Conservation (phyloP, 163 green algal species). For the Scenedesmus sp. region DNA sequence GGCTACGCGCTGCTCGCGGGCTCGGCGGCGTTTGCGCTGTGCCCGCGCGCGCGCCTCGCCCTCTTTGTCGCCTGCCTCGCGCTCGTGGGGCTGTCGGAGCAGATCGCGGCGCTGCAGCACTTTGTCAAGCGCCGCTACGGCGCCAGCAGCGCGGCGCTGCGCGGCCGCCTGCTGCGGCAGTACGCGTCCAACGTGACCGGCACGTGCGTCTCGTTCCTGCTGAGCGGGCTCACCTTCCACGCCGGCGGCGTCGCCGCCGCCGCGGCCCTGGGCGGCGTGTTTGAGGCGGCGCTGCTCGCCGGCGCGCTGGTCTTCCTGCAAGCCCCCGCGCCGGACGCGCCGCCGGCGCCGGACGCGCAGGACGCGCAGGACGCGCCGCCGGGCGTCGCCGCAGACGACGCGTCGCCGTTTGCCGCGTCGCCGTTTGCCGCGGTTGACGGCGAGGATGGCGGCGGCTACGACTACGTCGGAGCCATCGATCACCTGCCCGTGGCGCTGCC, state of each 20-base stretch:
- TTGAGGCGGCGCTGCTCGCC: conserved; percentile 9
- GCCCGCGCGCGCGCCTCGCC: no score
- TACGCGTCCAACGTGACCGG: conserved; percentile 16
- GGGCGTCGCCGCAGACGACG: no score
- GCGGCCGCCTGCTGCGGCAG: conserved; percentile 18
- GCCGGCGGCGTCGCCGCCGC: background rate
- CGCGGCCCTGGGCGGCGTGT: background rate
- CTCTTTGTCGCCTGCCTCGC: background rate
- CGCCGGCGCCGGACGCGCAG: background rate
- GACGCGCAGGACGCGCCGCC: background rate
- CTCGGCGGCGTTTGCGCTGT: no score
- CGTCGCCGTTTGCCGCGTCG: no score
- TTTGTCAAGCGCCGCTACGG: conserved; percentile 1
- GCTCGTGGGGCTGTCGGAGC: conserved; percentile 19
- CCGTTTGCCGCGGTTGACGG: no score
- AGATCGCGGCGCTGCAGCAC: conserved; percentile 28
- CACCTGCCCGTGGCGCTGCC: background rate
- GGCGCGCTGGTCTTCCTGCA: background rate
- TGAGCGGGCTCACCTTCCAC: background rate
- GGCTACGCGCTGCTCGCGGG: no score
- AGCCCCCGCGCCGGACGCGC: no score
- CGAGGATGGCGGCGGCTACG: background rate
- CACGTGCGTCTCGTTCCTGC: conserved; percentile 7
- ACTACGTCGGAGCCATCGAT: background rate
- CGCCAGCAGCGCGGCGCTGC: background rate